Conservation (phyloP, 2,329 filamentous ascomycete species). For the Aspergillus cejpii region DNA sequence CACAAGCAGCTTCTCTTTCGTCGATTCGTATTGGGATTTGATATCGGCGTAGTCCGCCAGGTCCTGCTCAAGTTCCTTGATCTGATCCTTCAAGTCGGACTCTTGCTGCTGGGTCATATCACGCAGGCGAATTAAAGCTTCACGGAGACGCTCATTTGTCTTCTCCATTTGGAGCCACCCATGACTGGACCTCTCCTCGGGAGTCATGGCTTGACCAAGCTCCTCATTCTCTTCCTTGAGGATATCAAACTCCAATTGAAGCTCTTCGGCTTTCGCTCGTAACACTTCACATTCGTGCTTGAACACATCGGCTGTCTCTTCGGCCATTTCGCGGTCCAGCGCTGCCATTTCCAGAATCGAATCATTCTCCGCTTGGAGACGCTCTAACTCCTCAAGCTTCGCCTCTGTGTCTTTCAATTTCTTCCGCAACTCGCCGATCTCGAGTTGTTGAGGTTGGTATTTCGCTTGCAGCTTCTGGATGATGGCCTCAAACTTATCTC, state of each 20-base stretch:
- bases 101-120: conserved; percentile 85
- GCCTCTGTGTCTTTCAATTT: conserved; percentile 69
- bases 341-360: conserved; percentile 77
- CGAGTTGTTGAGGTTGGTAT: conserved; percentile 75
- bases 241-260: conserved; percentile 82
- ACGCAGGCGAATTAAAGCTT: conserved; percentile 74
- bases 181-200: conserved; percentile 77
- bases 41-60: conserved; percentile 59
- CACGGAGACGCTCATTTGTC: conserved; percentile 77
- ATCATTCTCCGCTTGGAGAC: conserved; percentile 76
- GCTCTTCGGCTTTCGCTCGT: conserved; percentile 70
- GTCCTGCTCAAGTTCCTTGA: conserved; percentile 66
- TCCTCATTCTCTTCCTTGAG: conserved; percentile 81
- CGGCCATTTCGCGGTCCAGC: conserved; percentile 90
- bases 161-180: conserved; percentile 89
- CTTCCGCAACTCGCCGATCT: conserved; percentile 68
- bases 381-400: conserved; percentile 62
- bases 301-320: conserved; percentile 77
- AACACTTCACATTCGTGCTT: conserved; percentile 74
- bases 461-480: conserved; percentile 88
- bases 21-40: conserved; percentile 62
- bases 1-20: conserved; percentile 65
- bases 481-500: conserved; percentile 59
- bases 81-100: conserved; percentile 66
- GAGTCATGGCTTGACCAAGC: conserved; percentile 72